Percentiles rank a stretch among this genome's conserved stretches.
Evolutionary conservation across 1,284 basidiomycete genomes (phyloP).

Genomic region (Cystobasidiaceae sp.): DNA sequence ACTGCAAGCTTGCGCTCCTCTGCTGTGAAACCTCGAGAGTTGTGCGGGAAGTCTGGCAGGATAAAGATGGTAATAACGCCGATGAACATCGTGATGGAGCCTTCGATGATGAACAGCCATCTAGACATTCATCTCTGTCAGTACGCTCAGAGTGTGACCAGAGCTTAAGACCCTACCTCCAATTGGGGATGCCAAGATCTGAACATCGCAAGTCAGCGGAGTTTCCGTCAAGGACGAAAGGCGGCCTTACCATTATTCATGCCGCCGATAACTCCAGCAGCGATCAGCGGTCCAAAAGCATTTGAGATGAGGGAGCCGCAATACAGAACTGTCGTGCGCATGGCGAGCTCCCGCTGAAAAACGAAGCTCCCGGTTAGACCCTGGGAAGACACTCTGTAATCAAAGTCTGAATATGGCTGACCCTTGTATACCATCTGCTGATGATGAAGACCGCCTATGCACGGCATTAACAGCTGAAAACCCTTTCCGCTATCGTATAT

Average conservation of each 20-base stretch:
- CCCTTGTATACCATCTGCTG: slow-evolving; percentile 55
- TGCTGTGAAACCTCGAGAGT: slow-evolving; percentile 60
- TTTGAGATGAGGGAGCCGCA: slow-evolving; percentile 64
- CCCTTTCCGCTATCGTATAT: slow-evolving; percentile 30
- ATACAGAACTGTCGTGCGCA: slow-evolving; percentile 65
- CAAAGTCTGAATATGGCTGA: too few species aligned
- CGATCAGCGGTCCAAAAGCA: slow-evolving; percentile 66
- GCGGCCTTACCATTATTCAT: slow-evolving; percentile 56
- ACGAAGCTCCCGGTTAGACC: not conserved
- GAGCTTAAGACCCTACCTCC: slow-evolving; percentile 50
- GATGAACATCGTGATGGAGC: slow-evolving; percentile 53
- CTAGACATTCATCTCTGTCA: not conserved
- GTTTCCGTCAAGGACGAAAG: too few species aligned
- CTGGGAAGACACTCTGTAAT: not conserved
- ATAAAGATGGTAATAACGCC: slow-evolving; percentile 61
- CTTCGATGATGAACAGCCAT: slow-evolving; percentile 35
- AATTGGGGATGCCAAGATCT: slow-evolving; percentile 60
- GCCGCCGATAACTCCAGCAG: slow-evolving; percentile 61
- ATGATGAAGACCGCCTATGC: slow-evolving; percentile 50
- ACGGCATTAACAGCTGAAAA: slow-evolving; percentile 2
- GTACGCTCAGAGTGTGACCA: not conserved
- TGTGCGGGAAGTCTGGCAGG: slow-evolving; percentile 65
- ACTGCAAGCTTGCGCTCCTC: slow-evolving; percentile 62
- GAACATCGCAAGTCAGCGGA: too few species aligned
- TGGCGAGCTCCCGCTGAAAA: slow-evolving; percentile 51